Evolutionary conservation across 805 yeast genomes (phyloP).

Genomic region (Suhomyces vadensis): DNA sequence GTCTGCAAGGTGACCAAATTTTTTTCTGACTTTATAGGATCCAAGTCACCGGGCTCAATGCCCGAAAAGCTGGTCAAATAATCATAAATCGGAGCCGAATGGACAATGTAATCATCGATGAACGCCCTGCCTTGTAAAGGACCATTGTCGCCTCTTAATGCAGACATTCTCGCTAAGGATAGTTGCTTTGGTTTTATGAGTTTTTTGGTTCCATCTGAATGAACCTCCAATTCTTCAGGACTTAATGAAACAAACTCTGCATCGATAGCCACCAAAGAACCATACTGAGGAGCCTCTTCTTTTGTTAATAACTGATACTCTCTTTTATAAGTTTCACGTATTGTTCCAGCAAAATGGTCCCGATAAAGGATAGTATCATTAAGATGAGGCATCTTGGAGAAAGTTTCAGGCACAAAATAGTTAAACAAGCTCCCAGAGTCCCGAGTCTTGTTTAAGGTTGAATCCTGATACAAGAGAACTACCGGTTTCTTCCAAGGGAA

Average conservation of each 20-base stretch:
- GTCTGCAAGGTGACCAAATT: conserved; percentile 77
- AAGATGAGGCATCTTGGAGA: conserved; percentile 29
- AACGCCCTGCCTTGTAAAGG: conserved; percentile 71
- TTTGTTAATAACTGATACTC: conserved; percentile 70
- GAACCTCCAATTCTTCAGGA: conserved; percentile 77
- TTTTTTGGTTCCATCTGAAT: conserved; percentile 66
- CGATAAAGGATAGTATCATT: conserved; percentile 68
- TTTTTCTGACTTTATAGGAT: conserved; percentile 62
- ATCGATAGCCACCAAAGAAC: conserved; percentile 86
- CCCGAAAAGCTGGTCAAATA: conserved; percentile 91
- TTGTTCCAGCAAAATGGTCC: conserved; percentile 71
- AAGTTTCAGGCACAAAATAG: conserved; percentile 29
- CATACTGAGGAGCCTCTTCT: conserved; percentile 71
- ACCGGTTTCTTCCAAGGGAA: conserved; percentile 85
- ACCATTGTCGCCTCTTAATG: conserved; percentile 70
- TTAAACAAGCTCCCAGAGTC: no score
- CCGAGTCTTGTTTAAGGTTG: conserved; percentile 45
- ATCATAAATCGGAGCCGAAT: conserved; percentile 70
- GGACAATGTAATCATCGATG: conserved; percentile 88
- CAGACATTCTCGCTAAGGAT: conserved; percentile 88
- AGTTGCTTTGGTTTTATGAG: conserved; percentile 72
- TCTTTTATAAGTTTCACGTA: conserved; percentile 54
- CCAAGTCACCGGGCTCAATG: conserved; percentile 88
- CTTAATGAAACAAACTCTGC: conserved; percentile 90
- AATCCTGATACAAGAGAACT: conserved; percentile 60